phyloP scores from a whole-genome alignment of 73 alveolate species.

The Paramecium octaurelia region DNA sequence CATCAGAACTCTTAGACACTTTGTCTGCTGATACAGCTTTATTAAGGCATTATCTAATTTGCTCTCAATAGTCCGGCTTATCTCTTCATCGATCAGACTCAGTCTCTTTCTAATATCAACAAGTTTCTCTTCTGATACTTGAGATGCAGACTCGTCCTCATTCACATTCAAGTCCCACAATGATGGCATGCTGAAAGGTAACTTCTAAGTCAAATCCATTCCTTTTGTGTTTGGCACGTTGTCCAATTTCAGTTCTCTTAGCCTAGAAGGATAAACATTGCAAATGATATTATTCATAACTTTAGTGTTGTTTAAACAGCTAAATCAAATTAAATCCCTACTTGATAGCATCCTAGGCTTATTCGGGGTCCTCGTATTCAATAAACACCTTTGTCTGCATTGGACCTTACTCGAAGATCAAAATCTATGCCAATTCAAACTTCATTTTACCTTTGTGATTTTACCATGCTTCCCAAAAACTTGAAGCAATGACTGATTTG shows the following conservation, averaged over 20 bases:
- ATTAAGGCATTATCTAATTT: not conserved
- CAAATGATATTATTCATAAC: not conserved
- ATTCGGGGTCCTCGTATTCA: not conserved
- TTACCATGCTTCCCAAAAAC: not conserved
- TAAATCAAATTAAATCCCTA: not conserved
- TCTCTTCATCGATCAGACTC: not conserved
- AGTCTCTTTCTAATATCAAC: not conserved
- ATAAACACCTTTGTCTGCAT: not conserved
- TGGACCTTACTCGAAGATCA: not conserved
- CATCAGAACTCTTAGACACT: not conserved
- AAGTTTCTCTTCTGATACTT: conserved; percentile 1
- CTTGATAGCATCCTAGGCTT: not conserved
- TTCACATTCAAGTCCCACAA: not conserved
- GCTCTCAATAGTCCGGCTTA: not conserved
- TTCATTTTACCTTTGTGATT: not conserved
- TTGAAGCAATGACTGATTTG: not conserved
- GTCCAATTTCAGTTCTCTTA: conserved; percentile 5
- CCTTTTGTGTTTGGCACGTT: not conserved
- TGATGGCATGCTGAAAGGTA: not conserved
- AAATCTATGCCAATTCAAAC: not conserved
- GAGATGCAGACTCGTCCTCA: not conserved
- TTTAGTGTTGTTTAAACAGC: not conserved
- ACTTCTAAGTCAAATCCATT: not conserved
- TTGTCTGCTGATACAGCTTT: not conserved
- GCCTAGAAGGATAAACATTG: not conserved